Evolutionary conservation across 2,329 filamentous ascomycete genomes (phyloP).

Genomic region (Botrytis hyacinthi): DNA sequence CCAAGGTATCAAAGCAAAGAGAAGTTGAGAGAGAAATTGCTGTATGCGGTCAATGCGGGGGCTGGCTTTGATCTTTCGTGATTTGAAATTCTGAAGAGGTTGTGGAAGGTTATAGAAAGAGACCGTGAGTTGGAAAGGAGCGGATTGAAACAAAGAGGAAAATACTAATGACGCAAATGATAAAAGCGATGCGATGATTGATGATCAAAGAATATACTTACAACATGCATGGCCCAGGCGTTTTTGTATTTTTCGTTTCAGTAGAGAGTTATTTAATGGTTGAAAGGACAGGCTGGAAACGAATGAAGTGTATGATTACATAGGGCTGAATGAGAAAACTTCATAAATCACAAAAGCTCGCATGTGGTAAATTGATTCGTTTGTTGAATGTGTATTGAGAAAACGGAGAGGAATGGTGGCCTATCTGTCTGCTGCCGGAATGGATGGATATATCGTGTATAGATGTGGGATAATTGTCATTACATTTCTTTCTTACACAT

Average conservation of each 20-base stretch:
- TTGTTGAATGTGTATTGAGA: not conserved
- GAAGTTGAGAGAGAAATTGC: constrained; percentile 71
- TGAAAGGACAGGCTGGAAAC: not conserved
- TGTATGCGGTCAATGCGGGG: constrained; percentile 86
- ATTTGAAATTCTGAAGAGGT: not conserved
- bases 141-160: not conserved
- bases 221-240: constrained; percentile 8
- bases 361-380: not conserved
- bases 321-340: not conserved
- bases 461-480: too few species aligned
- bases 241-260: not conserved
- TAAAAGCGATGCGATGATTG: constrained; percentile 10
- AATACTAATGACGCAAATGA: constrained; percentile 12
- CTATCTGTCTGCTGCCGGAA: not conserved
- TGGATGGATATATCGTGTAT: not conserved
- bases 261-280: not conserved
- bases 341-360: not conserved
- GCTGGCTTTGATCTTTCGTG: constrained; percentile 79
- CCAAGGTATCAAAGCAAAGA: constrained; percentile 71
- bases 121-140: not conserved
- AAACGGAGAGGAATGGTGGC: not conserved
- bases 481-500: not conserved
- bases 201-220: not conserved
- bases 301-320: not conserved
- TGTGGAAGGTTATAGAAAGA: not conserved